Conservation (phyloP, 2,329 filamentous ascomycete species). For the Aspergillus costaricaensis region DNA sequence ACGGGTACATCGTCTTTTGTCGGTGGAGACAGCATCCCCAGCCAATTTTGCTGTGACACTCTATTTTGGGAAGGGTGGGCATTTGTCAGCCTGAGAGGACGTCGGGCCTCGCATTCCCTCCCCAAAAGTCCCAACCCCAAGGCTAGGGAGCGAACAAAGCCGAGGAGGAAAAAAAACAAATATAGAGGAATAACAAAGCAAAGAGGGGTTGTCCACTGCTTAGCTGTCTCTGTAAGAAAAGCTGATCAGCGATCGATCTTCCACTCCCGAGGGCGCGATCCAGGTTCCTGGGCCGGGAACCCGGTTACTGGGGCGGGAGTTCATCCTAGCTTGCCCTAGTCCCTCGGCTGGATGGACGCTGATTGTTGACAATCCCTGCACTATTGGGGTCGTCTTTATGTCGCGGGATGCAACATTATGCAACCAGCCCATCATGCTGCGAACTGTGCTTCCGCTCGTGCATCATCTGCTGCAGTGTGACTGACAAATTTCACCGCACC, state of each 20-base stretch:
- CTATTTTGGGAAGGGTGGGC: background rate
- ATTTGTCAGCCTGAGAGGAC: background rate
- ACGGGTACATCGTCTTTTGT: background rate
- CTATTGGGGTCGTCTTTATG: background rate
- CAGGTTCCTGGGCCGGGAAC: slow-evolving; percentile 10
- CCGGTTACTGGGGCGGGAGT: slow-evolving; percentile 4
- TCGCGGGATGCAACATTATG: background rate
- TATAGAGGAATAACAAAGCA: background rate
- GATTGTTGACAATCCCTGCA: background rate
- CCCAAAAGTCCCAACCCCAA: background rate
- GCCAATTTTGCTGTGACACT: background rate
- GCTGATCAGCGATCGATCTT: slow-evolving; percentile 8
- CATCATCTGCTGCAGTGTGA: slow-evolving; percentile 7
- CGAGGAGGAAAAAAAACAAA: background rate
- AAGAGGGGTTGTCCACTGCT: background rate
- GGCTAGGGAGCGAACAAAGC: background rate
- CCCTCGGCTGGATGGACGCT: background rate
- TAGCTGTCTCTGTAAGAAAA: background rate
- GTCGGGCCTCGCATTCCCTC: background rate
- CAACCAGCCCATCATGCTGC: slow-evolving; percentile 6
- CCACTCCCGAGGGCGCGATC: background rate
- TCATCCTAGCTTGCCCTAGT: background rate
- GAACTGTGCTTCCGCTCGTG: slow-evolving; percentile 8
- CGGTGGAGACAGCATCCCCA: background rate
- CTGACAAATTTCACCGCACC: background rate